Percentiles rank a stretch among this genome's conserved stretches.
Conservation (phyloP, 225 moss, liverwort and hornwort species). For the Climacium dendroides region DNA sequence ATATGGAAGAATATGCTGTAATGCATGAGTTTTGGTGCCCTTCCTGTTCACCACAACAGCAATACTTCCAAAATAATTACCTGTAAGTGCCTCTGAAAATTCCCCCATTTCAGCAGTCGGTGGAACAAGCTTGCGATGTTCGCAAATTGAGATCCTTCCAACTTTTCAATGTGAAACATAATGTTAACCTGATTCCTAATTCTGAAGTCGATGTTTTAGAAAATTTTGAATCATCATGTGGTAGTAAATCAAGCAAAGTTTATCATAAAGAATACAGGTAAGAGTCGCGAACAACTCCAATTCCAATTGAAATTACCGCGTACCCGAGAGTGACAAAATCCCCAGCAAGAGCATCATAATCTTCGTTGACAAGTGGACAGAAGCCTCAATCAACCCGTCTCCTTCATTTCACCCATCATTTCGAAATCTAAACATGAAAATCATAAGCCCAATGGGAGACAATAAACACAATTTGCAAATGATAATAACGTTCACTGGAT, state of each 20-base stretch:
- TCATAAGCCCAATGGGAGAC: not conserved
- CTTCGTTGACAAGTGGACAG: slow-evolving; percentile 86
- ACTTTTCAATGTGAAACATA: not conserved
- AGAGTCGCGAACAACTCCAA: not conserved
- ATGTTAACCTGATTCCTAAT: not conserved
- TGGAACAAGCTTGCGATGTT: slow-evolving; percentile 37
- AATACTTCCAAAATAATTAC: not conserved
- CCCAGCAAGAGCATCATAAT: slow-evolving; percentile 75
- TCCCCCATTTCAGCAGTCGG: slow-evolving; percentile 40
- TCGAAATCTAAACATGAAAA: slow-evolving; percentile 65
- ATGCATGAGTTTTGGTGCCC: not conserved
- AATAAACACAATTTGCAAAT: not conserved
- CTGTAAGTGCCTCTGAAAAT: slow-evolving; percentile 43
- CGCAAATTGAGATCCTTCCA: not conserved
- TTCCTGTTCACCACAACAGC: not conserved
- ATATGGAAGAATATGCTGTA: not conserved
- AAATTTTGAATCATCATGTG: not conserved
- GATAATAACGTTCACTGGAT: not conserved
- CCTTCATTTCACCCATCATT: slow-evolving; percentile 99
- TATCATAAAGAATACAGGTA: not conserved
- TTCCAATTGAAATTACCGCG: not conserved
- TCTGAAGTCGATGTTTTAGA: not conserved
- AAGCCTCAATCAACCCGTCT: slow-evolving; percentile 85
- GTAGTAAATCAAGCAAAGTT: not conserved
- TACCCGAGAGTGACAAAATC: slow-evolving; percentile 98